A percentile compares a stretch with the other conserved stretches of the same genome.
phyloP scores from a whole-genome alignment of 2,329 filamentous ascomycete species.

The Exophiala alcalophila region DNA sequence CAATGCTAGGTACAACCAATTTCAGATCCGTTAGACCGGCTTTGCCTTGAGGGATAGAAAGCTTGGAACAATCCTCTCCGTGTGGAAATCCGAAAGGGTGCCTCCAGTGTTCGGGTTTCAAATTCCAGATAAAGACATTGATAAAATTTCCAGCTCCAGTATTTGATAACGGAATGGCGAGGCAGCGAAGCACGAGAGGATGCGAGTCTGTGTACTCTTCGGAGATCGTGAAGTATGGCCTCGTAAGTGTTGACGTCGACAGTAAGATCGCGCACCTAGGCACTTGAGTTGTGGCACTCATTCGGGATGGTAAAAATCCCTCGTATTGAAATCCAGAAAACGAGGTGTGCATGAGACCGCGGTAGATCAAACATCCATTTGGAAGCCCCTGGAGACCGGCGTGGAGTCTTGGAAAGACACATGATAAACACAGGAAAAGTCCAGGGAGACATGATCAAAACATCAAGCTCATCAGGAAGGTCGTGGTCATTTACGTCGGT shows the following conservation, averaged over 20 bases:
- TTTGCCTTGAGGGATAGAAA: conserved; percentile 32
- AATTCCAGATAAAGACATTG: conserved; percentile 28
- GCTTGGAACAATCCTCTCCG: too few species aligned
- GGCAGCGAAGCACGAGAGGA: conserved; percentile 3
- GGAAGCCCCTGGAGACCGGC: not conserved
- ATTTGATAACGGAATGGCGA: conserved; percentile 6
- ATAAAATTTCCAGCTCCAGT: conserved; percentile 22
- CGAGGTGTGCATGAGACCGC: not conserved
- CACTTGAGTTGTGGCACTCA: too few species aligned
- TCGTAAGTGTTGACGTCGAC: conserved; percentile 15
- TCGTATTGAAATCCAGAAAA: not conserved
- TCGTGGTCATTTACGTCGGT: conserved; percentile 18
- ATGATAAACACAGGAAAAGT: too few species aligned
- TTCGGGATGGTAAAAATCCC: conserved; percentile 6
- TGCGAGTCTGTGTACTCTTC: conserved; percentile 13
- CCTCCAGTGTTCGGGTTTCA: too few species aligned
- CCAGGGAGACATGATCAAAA: too few species aligned
- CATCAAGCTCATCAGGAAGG: conserved; percentile 10
- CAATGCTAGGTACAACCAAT: conserved; percentile 24
- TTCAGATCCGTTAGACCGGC: conserved; percentile 33
- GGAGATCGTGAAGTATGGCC: conserved; percentile 16
- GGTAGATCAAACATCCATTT: not conserved
- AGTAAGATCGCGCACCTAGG: too few species aligned
- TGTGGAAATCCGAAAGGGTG: too few species aligned
- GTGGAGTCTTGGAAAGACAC: not conserved